Percentiles rank a stretch among this genome's conserved stretches.
Conservation (phyloP, 345 rosid genomes). For the Theobroma cacao region DNA sequence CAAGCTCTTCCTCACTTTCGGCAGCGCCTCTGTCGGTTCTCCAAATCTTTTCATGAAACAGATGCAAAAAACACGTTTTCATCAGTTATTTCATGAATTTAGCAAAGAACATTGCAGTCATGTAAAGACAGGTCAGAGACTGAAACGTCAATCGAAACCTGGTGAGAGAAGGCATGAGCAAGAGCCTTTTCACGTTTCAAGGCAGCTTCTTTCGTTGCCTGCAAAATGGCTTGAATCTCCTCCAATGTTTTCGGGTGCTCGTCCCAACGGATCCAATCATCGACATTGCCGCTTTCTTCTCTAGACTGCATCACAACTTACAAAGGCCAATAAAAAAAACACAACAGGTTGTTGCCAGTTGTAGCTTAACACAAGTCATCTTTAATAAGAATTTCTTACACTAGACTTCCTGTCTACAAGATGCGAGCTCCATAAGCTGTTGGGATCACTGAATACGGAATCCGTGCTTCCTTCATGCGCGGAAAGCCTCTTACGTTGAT, state of each 20-base stretch:
- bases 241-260: slow-evolving; percentile 27
- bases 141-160: slow-evolving; percentile 31
- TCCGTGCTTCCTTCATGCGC: slow-evolving; percentile 26
- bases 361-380: not conserved
- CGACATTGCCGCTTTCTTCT: slow-evolving; percentile 38
- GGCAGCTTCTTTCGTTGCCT: slow-evolving; percentile 36
- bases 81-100: not conserved
- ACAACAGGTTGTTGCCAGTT: not conserved
- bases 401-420: slow-evolving; percentile 15
- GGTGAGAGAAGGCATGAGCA: slow-evolving; percentile 57
- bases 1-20: slow-evolving; percentile 49
- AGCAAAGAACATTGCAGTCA: not conserved
- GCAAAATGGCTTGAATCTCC: slow-evolving; percentile 34
- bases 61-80: not conserved
- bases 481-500: slow-evolving; percentile 48
- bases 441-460: slow-evolving; percentile 33
- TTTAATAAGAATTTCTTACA: slow-evolving; percentile 14
- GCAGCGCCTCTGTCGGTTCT: slow-evolving; percentile 32
- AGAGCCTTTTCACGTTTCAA: slow-evolving; percentile 41
- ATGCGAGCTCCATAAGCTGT: slow-evolving; percentile 22
- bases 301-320: slow-evolving; percentile 29
- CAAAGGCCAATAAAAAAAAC: not conserved
- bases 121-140: not conserved
- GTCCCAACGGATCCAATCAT: slow-evolving; percentile 34
- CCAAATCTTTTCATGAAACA: slow-evolving; percentile 37